Conservation (phyloP, 2,329 filamentous ascomycete genomes). For the Epichloe gansuensis region DNA sequence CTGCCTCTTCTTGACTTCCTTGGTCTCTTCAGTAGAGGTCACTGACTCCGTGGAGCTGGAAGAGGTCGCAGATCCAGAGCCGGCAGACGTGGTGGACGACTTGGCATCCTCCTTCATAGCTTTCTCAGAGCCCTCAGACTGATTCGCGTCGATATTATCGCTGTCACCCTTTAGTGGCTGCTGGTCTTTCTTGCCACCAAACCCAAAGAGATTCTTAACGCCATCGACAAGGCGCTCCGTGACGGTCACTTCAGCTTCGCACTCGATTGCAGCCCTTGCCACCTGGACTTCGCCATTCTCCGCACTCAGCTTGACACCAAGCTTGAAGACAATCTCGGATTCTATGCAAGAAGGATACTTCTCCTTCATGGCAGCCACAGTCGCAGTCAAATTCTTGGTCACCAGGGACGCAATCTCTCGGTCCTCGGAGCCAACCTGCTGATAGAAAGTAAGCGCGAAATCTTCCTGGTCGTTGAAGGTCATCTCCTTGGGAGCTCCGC, state of each 20-base stretch:
- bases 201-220: conserved; percentile 91
- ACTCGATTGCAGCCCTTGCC: conserved; percentile 64
- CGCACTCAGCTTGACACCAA: conserved; percentile 59
- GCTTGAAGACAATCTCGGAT: conserved; percentile 67
- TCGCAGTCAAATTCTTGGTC: conserved; percentile 77
- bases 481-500: conserved; percentile 68
- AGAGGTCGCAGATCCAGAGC: conserved; percentile 15
- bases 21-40: conserved; percentile 32
- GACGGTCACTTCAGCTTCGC: conserved; percentile 61
- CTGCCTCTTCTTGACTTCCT: conserved; percentile 48
- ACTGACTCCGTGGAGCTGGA: conserved; percentile 28
- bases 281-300: conserved; percentile 74
- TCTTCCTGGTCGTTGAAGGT: conserved; percentile 74
- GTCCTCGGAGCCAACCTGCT: conserved; percentile 50
- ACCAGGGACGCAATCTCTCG: conserved; percentile 53
- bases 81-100: conserved; percentile 10
- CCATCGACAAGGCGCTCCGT: conserved; percentile 81
- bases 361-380: conserved; percentile 65
- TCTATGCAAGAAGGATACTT: conserved; percentile 62
- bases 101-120: conserved; percentile 30
- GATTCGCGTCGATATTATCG: conserved; percentile 29
- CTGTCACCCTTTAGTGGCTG: conserved; percentile 59
- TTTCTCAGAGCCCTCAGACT: conserved; percentile 23
- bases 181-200: conserved; percentile 74
- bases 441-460: conserved; percentile 68